Evolutionary conservation across 2,329 filamentous ascomycete genomes (phyloP).

Genomic region (Colletotrichum sansevieriae): DNA sequence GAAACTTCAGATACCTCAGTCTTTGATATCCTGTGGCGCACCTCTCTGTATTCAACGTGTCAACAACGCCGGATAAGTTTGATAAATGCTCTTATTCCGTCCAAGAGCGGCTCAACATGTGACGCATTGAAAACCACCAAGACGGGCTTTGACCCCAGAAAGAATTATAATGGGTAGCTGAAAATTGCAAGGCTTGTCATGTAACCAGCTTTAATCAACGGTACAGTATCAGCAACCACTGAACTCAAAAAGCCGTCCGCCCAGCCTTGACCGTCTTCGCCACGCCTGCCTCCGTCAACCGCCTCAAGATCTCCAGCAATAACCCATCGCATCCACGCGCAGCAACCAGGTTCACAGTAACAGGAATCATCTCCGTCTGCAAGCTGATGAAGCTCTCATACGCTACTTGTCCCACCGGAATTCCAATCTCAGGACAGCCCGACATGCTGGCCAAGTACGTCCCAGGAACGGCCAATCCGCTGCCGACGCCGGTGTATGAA

Average conservation of each 20-base stretch:
- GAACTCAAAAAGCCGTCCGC: background rate
- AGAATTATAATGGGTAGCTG: no score
- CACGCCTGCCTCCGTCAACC: slow-evolving; percentile 54
- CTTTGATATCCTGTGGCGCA: no score
- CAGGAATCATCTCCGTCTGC: slow-evolving; percentile 55
- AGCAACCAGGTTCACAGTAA: slow-evolving; percentile 57
- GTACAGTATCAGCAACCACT: no score
- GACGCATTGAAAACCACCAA: no score
- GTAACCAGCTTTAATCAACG: no score
- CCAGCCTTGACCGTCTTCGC: slow-evolving; percentile 54
- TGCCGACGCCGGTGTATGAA: slow-evolving; percentile 46
- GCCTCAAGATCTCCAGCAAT: slow-evolving; percentile 56
- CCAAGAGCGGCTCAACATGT: no score
- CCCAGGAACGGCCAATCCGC: slow-evolving; percentile 44
- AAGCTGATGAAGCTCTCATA: slow-evolving; percentile 56
- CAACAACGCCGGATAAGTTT: no score
- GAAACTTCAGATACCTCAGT: no score
- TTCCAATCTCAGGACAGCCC: slow-evolving; percentile 55
- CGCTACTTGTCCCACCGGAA: slow-evolving; percentile 58
- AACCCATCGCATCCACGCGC: slow-evolving; percentile 59
- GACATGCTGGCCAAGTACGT: slow-evolving; percentile 44
- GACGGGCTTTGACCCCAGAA: no score
- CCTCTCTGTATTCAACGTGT: no score
- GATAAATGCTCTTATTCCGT: no score
- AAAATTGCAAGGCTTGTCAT: no score